Evolutionary conservation across 2,329 filamentous ascomycete genomes (phyloP), one percentile per base, ranked within the genome.

Genomic region (Penicillium sp.): DNA sequence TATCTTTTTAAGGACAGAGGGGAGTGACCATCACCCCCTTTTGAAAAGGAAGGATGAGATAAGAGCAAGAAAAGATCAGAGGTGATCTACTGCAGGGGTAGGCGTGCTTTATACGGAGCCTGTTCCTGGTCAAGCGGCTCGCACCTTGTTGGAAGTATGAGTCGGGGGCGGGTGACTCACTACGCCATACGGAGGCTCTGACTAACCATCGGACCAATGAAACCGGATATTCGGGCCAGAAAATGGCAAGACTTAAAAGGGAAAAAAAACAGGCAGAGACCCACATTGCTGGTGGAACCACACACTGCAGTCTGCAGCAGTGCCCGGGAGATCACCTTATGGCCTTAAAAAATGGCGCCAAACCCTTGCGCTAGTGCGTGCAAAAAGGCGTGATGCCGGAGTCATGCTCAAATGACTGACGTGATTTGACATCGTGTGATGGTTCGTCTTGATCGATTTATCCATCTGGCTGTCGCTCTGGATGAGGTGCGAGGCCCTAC

Each of bases 21-120:
- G 71, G 71, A 74, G 68, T 67, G 73, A 75, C 72, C 73, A 71
- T 74, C 73, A 75, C 66, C 73, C 69, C 70, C 64, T 65, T 44
- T 24, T 54, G 51, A 46, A 54, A 54, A 54, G 62, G 52, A 70
- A 66, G 71, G 73, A 74, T 65, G 73, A 74, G 73, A 75, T 74
- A 69, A 70, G 67, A 54, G 64, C 61, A 50, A 56, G 50, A 58
- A 60, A 47, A 54, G 50, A 57, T 58, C 51, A 52, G 47, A 37
- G 44, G 53, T 50, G 41, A 59, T 50, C 35, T 52, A 35, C 46
- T 44, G 53, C 63, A 62, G 63, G 60, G 64, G 50, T 63, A 13
- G 22, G 46, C 24, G n/a, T 39, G 39, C 46, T 62, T 65, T 68
- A 63, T 67, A 63, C 31, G 59, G 49, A 50, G 31, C 13, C 35